Evolutionary conservation across 116 monocot genomes (phyloP).

Genomic region (Dioscorea cayenensis): DNA sequence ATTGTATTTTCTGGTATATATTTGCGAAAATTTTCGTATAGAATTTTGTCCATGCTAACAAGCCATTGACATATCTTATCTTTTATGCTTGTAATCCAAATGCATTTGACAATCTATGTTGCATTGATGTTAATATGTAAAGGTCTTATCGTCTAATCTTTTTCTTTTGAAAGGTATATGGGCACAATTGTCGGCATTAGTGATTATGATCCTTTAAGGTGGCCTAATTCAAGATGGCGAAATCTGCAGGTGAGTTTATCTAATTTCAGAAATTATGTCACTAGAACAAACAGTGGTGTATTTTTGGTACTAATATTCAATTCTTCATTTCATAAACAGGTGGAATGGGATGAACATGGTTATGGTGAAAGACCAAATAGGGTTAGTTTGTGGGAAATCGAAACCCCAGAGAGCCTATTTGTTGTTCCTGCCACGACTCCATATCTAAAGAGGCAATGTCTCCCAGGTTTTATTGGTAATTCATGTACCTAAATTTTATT

Average conservation of each 20-base stretch:
- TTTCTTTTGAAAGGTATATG: constrained; percentile 51
- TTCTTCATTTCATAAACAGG: constrained; percentile 37
- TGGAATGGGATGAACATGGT: constrained; percentile 93
- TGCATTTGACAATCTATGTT: too few relatives aligned
- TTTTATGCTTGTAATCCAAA: too few relatives aligned
- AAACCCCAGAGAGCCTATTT: constrained; percentile 73
- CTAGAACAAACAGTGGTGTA: background rate
- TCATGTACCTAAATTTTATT: background rate
- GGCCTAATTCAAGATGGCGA: constrained; percentile 95
- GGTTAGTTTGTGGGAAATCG: constrained; percentile 92
- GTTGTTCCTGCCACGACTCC: constrained; percentile 33
- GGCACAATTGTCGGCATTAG: constrained; percentile 73
- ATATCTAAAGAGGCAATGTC: constrained; percentile 52
- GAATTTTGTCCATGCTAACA: too few relatives aligned
- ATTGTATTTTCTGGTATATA: too few relatives aligned
- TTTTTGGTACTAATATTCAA: background rate
- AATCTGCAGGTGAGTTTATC: constrained; percentile 65
- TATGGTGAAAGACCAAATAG: constrained; percentile 72
- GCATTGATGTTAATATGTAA: background rate
- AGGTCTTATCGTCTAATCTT: background rate
- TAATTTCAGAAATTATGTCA: background rate
- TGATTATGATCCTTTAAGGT: constrained; percentile 79
- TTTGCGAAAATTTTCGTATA: too few relatives aligned
- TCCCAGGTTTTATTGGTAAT: constrained; percentile 46
- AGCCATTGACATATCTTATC: too few relatives aligned